phyloP scores from a whole-genome alignment of 768 basidiomycete genomes.

The Xanthoconium purpureum region DNA sequence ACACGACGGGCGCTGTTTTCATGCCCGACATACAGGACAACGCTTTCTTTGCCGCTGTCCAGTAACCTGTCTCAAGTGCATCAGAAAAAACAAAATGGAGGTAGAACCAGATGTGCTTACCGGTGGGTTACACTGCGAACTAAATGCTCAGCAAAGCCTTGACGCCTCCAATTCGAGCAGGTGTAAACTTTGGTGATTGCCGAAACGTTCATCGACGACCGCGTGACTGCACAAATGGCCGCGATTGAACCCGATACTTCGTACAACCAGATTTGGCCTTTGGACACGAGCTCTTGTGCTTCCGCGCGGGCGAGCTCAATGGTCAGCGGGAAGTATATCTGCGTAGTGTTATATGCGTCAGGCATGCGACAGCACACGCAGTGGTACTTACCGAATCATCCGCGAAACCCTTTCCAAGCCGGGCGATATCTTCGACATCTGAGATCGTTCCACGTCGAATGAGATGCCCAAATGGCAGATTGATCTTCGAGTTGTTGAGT shows the following conservation, averaged over 20 bases:
- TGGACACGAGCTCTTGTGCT: slow-evolving; percentile 45
- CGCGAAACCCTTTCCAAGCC: slow-evolving; percentile 50
- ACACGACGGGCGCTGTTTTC: slow-evolving; percentile 50
- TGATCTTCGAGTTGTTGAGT: slow-evolving; percentile 25
- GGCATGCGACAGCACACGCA: not conserved
- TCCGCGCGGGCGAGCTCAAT: slow-evolving; percentile 40
- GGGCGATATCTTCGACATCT: slow-evolving; percentile 42
- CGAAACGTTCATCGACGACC: slow-evolving; percentile 46
- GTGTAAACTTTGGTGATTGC: slow-evolving; percentile 62
- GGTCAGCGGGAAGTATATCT: slow-evolving; percentile 47
- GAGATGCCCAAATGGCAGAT: slow-evolving; percentile 33
- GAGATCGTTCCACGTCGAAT: slow-evolving; percentile 37
- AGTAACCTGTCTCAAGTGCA: slow-evolving; percentile 31
- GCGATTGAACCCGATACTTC: slow-evolving; percentile 41
- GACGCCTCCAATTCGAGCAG: slow-evolving; percentile 40
- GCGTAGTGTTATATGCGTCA: slow-evolving; percentile 1
- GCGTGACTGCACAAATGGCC: slow-evolving; percentile 55
- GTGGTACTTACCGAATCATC: slow-evolving; percentile 45
- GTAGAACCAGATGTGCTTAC: slow-evolving; percentile 29
- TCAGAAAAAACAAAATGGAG: not conserved
- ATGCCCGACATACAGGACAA: slow-evolving; percentile 54
- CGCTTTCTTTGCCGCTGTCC: slow-evolving; percentile 42
- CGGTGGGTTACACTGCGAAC: slow-evolving; percentile 45
- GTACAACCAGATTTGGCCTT: slow-evolving; percentile 53
- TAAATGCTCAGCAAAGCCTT: slow-evolving; percentile 50